These are phyloP conservation scores for Cairneyella variabilis DNA, from an alignment of 495 filamentous ascomycete genomes.

Conservation along the genomic window DNA sequence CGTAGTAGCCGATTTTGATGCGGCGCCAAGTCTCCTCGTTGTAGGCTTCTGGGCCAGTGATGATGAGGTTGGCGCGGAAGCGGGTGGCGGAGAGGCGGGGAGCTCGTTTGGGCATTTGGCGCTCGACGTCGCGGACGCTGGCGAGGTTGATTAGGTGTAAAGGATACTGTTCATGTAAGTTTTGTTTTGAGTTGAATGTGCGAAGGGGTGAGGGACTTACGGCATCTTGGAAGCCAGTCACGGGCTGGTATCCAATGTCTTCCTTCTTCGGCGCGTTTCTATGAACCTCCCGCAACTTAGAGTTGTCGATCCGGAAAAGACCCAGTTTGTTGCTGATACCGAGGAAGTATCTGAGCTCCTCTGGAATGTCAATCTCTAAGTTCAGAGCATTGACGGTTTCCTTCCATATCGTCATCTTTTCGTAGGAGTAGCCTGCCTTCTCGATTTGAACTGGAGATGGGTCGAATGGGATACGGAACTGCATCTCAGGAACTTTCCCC, in stretches of 20 bases:
- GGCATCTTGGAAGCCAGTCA: constrained; percentile 79
- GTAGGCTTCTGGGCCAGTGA: constrained; percentile 59
- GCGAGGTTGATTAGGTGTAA: constrained; percentile 75
- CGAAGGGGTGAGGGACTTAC: constrained; percentile 37
- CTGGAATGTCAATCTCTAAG: constrained; percentile 47
- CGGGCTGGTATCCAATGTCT: constrained; percentile 68
- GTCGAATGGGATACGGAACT: constrained; percentile 62
- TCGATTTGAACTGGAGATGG: constrained; percentile 51
- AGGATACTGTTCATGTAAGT: constrained; percentile 56
- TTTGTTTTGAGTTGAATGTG: constrained; percentile 4
- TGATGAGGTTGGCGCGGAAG: constrained; percentile 83
- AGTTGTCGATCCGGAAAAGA: constrained; percentile 67
- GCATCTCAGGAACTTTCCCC: constrained; percentile 44
- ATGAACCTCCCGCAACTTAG: constrained; percentile 61
- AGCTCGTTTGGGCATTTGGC: constrained; percentile 46
- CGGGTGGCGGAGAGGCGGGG: constrained; percentile 57
- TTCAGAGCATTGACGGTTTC: constrained; percentile 62
- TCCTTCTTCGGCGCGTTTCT: constrained; percentile 70
- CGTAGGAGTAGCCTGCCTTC: constrained; percentile 51
- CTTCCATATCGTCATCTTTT: constrained; percentile 75
- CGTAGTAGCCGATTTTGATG: constrained; percentile 51
- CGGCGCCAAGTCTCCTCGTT: constrained; percentile 78
- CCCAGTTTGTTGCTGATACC: constrained; percentile 61
- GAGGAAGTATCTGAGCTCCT: constrained; percentile 53
- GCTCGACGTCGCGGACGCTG: constrained; percentile 62